A percentile compares a stretch with the other conserved stretches of the same genome.
phyloP scores from a whole-genome alignment of 2,329 filamentous ascomycete genomes.

The Grosmannia clavigera region DNA sequence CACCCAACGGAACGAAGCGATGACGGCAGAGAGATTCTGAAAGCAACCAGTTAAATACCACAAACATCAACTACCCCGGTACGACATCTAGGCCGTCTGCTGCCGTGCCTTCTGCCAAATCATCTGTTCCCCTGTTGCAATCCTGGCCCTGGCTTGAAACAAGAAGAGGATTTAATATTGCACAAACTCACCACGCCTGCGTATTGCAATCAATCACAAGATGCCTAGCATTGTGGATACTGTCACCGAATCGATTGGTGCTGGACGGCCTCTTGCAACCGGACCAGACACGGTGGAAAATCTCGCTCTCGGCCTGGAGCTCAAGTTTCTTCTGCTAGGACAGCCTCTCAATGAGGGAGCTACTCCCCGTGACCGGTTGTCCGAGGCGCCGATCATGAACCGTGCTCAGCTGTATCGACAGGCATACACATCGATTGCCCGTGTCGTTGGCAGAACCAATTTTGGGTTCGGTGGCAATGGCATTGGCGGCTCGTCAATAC shows the following conservation, averaged over 20 bases:
- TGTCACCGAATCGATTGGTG: background rate
- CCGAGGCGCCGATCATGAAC: background rate
- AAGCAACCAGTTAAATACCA: background rate
- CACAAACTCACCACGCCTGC: background rate
- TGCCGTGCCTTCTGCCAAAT: background rate
- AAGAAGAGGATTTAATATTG: background rate
- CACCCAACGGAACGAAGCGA: background rate
- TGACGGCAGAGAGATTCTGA: background rate
- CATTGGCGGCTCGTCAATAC: background rate
- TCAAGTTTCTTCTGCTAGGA: conserved; percentile 21
- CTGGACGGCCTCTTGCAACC: background rate
- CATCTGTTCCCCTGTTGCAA: background rate
- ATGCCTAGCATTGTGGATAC: background rate
- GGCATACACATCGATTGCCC: conserved; percentile 15
- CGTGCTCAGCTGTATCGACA: conserved; percentile 8
- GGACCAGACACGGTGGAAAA: conserved; percentile 12
- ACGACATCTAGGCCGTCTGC: background rate
- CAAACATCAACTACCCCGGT: background rate
- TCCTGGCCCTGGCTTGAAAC: background rate
- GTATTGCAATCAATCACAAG: too few species aligned
- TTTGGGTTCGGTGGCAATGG: background rate
- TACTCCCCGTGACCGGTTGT: background rate
- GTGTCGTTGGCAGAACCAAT: conserved; percentile 12
- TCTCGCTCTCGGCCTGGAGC: conserved; percentile 19
- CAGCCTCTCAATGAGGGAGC: conserved; percentile 7